These are phyloP conservation scores for Abrus precatorius DNA, from an alignment of 306 rosid species.

Conservation along the genomic window DNA sequence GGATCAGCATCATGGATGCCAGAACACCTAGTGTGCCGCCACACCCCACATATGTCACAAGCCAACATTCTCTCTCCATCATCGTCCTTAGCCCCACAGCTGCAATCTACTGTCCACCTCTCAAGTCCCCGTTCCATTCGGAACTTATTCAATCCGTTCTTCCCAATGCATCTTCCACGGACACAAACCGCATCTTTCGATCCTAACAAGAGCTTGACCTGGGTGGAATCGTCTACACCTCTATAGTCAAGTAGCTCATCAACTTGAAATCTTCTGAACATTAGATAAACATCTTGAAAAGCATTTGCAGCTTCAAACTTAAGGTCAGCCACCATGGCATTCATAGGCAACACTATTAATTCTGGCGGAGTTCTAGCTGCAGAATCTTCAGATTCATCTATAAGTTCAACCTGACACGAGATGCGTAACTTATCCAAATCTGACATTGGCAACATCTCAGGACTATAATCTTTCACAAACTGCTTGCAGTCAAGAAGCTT, in stretches of 20 bases:
- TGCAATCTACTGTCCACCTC: conserved; percentile 96
- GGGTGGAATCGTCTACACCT: conserved; percentile 78
- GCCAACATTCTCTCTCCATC: conserved; percentile 99
- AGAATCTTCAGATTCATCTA: conserved; percentile 68
- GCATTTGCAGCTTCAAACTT: conserved; percentile 79
- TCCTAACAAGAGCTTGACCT: conserved; percentile 68
- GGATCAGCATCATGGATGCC: conserved; percentile 72
- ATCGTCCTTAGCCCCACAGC: conserved; percentile 92
- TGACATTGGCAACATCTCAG: conserved; percentile 53
- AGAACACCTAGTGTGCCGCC: conserved; percentile 92
- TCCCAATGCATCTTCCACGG: conserved; percentile 77
- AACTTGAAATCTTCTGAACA: conserved; percentile 75
- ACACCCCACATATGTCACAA: conserved; percentile 85
- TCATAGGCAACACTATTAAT: conserved; percentile 62
- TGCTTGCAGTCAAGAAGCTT: conserved; percentile 98
- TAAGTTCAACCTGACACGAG: conserved; percentile 71
- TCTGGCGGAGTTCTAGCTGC: conserved; percentile 70
- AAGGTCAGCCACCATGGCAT: conserved; percentile 74
- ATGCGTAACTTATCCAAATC: conserved; percentile 53
- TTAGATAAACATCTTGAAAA: conserved; percentile 84
- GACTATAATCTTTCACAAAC: conserved; percentile 77
- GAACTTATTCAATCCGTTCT: conserved; percentile 71
- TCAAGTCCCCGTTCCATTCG: conserved; percentile 93
- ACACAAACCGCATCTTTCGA: conserved; percentile 60
- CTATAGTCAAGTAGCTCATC: conserved; percentile 75